Conservation (phyloP, 768 basidiomycete genomes). For the Lyophyllum decastes region DNA sequence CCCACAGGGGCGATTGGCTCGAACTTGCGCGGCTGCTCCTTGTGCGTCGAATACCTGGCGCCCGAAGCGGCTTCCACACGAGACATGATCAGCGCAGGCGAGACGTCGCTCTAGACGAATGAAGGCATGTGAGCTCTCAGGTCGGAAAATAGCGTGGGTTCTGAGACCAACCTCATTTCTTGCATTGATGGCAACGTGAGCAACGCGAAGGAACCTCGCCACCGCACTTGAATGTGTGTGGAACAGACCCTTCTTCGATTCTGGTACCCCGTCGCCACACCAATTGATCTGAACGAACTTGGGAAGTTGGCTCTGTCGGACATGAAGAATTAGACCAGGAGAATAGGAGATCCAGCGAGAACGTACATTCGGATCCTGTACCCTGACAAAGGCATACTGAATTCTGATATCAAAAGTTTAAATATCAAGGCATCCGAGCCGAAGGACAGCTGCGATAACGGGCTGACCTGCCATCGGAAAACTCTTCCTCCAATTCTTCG, state of each 20-base stretch:
- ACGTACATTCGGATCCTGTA: slow-evolving; percentile 82
- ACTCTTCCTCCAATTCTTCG: slow-evolving; percentile 91
- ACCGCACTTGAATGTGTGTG: slow-evolving; percentile 85
- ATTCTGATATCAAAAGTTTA: slow-evolving; percentile 52
- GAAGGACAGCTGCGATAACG: neutral
- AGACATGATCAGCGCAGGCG: slow-evolving; percentile 78
- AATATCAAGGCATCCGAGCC: slow-evolving; percentile 15
- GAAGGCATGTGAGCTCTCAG: slow-evolving; percentile 1
- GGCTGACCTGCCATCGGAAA: slow-evolving; percentile 85
- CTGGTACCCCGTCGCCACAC: slow-evolving; percentile 97
- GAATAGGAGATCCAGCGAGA: neutral
- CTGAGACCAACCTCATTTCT: slow-evolving; percentile 70
- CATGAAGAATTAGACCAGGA: neutral
- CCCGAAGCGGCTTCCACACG: slow-evolving; percentile 88
- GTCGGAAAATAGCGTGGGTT: neutral
- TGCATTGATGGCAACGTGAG: slow-evolving; percentile 85
- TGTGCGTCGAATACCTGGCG: slow-evolving; percentile 86
- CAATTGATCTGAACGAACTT: slow-evolving; percentile 97
- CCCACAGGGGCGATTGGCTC: slow-evolving; percentile 86
- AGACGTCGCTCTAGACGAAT: slow-evolving; percentile 76
- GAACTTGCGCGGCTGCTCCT: slow-evolving; percentile 68
- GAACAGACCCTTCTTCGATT: slow-evolving; percentile 89
- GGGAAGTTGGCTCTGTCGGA: slow-evolving; percentile 67
- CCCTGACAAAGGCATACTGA: slow-evolving; percentile 89
- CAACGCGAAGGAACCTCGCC: slow-evolving; percentile 75